A percentile compares a stretch with the other conserved stretches of the same genome.
These are phyloP conservation scores for Fusarium nygamai DNA, from an alignment of 2,329 filamentous ascomycete species.

Conservation along the genomic window DNA sequence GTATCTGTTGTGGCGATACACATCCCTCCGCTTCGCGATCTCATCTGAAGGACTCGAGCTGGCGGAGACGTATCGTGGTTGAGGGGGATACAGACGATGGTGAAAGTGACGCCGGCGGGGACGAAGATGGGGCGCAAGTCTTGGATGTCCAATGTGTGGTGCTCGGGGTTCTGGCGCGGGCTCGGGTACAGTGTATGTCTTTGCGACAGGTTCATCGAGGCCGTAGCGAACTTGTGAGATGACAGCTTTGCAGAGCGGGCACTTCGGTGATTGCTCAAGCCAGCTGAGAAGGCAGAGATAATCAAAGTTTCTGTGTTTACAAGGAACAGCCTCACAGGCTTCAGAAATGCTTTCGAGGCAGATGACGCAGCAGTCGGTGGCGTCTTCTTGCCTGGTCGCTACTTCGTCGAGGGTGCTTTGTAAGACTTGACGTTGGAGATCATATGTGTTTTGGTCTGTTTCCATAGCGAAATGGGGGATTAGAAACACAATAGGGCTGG, in stretches of 20 bases:
- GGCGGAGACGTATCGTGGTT: slow-evolving; percentile 4
- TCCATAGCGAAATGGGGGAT: slow-evolving; percentile 33
- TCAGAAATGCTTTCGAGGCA: slow-evolving; percentile 83
- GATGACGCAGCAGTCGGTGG: slow-evolving; percentile 76
- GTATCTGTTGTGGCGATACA: slow-evolving; percentile 79
- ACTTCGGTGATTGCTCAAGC: slow-evolving; percentile 76
- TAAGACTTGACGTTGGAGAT: slow-evolving; percentile 54
- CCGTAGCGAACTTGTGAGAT: slow-evolving; percentile 72
- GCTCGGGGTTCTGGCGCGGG: slow-evolving; percentile 42
- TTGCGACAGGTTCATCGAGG: slow-evolving; percentile 57
- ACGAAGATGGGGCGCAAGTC: slow-evolving; percentile 4
- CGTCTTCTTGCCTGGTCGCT: slow-evolving; percentile 40
- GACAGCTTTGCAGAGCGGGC: slow-evolving; percentile 78
- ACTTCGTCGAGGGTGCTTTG: slow-evolving; percentile 58
- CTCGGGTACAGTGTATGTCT: slow-evolving; percentile 63
- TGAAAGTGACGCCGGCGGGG: background rate
- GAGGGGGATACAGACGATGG: slow-evolving; percentile 15
- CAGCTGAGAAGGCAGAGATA: slow-evolving; percentile 86
- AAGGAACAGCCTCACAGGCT: slow-evolving; percentile 76
- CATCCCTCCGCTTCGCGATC: slow-evolving; percentile 66
- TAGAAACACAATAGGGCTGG: background rate
- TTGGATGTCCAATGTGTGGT: background rate
- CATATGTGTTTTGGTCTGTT: slow-evolving; percentile 31
- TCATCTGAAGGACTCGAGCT: slow-evolving; percentile 18
- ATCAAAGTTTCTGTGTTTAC: slow-evolving; percentile 84